Evolutionary conservation across 2,329 filamentous ascomycete genomes (phyloP), one percentile per base, ranked within the genome.

Genomic region (Shiraia sp.): DNA sequence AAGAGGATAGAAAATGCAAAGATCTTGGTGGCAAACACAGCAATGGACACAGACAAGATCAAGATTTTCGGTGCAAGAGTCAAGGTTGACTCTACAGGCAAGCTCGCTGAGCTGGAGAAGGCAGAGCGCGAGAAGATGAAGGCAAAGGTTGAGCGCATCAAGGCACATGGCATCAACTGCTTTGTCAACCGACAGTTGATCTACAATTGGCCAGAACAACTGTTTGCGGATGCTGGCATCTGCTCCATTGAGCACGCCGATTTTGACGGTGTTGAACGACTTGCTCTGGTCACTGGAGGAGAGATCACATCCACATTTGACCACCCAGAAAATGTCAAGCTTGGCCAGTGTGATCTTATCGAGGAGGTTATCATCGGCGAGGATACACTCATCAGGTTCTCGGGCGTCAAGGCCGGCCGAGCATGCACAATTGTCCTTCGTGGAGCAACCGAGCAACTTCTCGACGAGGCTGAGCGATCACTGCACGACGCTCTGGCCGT

Each of bases 31-130:
- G 93, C 93, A 52, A 99, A 99, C 76, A 99, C 93, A 34, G 88
- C 91, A 10, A 99, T 99, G 93, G 93, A 99, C 73, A 99, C 93
- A 25, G 93, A 99, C 76, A 99, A 99, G 80, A 89, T 99, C 77
- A 99, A 99, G 81, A 97, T 99, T 63, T 99, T 99, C 63, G 93
- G 93, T 51, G 93, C 93, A 12, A 84, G 92, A 45, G 90, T 99
- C 63, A 97, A 97, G 81, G 93, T 99, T 47, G 88, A 89, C 57
- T 92, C 90, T 23, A 99, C 93, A 3, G 90, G 90, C 70, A 96
- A 97, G 79, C 81, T 99, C 35, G 93, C 93, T n/a, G 93, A 99
- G 64, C 79, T 99, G 40, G 93, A 99, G 73, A 96, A 95, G 80
- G 93, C 93, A 5, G 93, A 97, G 78, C 87, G 90, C 63, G 93